These are phyloP conservation scores for Neurospora sp. DNA, from an alignment of 495 filamentous ascomycete species.

Conservation along the genomic window DNA sequence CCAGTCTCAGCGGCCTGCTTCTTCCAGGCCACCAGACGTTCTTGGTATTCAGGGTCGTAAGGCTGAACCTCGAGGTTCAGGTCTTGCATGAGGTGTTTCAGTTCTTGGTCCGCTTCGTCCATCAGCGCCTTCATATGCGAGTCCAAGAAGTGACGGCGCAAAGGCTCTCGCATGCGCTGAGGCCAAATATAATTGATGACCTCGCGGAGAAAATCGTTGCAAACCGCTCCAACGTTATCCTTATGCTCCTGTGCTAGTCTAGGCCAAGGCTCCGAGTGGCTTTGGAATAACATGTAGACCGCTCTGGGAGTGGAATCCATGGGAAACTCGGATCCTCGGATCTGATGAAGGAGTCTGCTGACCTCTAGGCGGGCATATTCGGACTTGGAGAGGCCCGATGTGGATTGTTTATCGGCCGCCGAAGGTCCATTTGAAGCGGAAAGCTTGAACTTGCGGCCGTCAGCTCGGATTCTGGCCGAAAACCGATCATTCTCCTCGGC, in stretches of 20 bases:
- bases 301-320: slow-evolving; percentile 31
- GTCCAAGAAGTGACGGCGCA: slow-evolving; percentile 28
- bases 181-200: slow-evolving; percentile 34
- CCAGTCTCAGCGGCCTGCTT: slow-evolving; percentile 15
- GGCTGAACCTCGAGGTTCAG: slow-evolving; percentile 31
- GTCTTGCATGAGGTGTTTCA: slow-evolving; percentile 26
- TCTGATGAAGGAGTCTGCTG: slow-evolving; percentile 24
- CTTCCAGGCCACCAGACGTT: slow-evolving; percentile 26
- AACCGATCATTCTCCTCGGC: slow-evolving; percentile 35
- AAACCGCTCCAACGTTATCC: slow-evolving; percentile 32
- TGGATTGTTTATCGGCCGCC: background rate
- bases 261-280: slow-evolving; percentile 30
- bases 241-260: slow-evolving; percentile 32
- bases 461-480: slow-evolving; percentile 20
- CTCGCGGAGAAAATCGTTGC: slow-evolving; percentile 33
- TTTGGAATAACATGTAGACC: slow-evolving; percentile 34
- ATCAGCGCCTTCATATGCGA: slow-evolving; percentile 26
- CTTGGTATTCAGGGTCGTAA: slow-evolving; percentile 32
- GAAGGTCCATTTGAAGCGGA: background rate
- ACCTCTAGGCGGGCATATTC: slow-evolving; percentile 29
- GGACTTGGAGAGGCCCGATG: slow-evolving; percentile 11
- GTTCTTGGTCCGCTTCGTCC: slow-evolving; percentile 28
- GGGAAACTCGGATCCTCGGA: slow-evolving; percentile 32
- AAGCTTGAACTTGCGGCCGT: slow-evolving; percentile 31
- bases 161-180: slow-evolving; percentile 27